Evolutionary conservation across 805 yeast genomes (phyloP).

Genomic region (Candida takata): DNA sequence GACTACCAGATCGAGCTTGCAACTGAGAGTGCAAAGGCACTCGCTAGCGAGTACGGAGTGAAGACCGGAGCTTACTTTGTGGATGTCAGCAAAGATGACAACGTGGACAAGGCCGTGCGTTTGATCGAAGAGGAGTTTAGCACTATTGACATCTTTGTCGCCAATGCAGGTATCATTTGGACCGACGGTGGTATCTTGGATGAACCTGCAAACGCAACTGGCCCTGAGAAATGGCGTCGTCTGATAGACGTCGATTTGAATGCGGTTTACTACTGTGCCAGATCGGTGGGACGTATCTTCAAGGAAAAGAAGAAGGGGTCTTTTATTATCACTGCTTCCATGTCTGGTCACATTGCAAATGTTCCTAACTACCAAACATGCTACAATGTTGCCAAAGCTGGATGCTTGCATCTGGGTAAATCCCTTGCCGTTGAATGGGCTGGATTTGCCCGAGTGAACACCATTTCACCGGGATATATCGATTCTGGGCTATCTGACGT

Average conservation of each 20-base stretch:
- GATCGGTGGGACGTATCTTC: slow-evolving; percentile 66
- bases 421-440: slow-evolving; percentile 65
- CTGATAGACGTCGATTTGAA: slow-evolving; percentile 71
- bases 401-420: slow-evolving; percentile 15
- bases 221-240: slow-evolving; percentile 55
- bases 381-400: slow-evolving; percentile 43
- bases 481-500: slow-evolving; percentile 57
- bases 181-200: slow-evolving; percentile 51
- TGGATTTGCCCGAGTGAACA: slow-evolving; percentile 78
- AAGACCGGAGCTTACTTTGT: slow-evolving; percentile 46
- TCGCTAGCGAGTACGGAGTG: slow-evolving; percentile 53
- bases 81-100: slow-evolving; percentile 23
- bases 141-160: slow-evolving; percentile 74
- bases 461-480: slow-evolving; percentile 83
- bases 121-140: slow-evolving; percentile 57
- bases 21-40: slow-evolving; percentile 51
- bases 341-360: slow-evolving; percentile 84
- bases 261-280: slow-evolving; percentile 77
- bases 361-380: slow-evolving; percentile 83
- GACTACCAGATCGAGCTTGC: slow-evolving; percentile 29
- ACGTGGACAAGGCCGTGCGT: slow-evolving; percentile 23
- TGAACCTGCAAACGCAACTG: slow-evolving; percentile 19
- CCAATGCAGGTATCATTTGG: slow-evolving; percentile 90
- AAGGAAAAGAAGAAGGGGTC: slow-evolving; percentile 70
- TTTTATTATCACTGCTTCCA: slow-evolving; percentile 77